Base-by-base conservation (phyloP, 768 basidiomycete genomes). In the Exidia glandulosa region DNA sequence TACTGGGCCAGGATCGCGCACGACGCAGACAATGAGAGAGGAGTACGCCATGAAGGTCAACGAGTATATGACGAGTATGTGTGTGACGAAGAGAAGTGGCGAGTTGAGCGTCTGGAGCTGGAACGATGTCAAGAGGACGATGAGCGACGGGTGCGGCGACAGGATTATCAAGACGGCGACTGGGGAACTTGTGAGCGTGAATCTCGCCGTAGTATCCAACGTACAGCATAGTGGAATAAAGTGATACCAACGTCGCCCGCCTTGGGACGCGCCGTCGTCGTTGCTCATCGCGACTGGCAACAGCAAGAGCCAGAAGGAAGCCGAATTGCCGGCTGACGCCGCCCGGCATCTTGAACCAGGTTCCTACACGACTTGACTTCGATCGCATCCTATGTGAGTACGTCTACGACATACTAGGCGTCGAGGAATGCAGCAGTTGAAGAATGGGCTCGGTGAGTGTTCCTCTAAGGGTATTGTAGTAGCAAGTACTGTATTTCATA, bases 1-100 rank as follows among this genome's bases (percentile, higher is more conserved):
- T 36, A 85, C 79, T 4, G 83, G 81, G 0, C 90, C 90, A 13
- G 90, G 90, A 69, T 92, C 87, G 61, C 90, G 81, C 31, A 74
- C 79, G 41, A 88, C 74, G 63, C 86, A 85, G 45, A 87, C 77
- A 57, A 88, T 83, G 63, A 92, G 81, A 16, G 89, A 88, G 6
- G 81, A 83, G 66, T 87, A 79, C 14, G 81, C 79, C 69, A 87
- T 71, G 68, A 91, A 85, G 1, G 83, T 81, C 37, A 92, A 77
- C 50, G 79, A 74, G 67, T 87, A 89, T 23, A 79, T 80, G 59
- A 76, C 67, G n/a, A 78, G 36, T 1, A 89, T 72, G 66, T 91
- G 88, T 0, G 74, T 65, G 13, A 73, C 57, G 64, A 86, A 85
- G 36, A 72, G 66, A 16, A 72, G 50, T 3, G 80, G 75, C 36